phyloP scores from a whole-genome alignment of 2,329 filamentous ascomycete species.

The Xylariales sp. region DNA sequence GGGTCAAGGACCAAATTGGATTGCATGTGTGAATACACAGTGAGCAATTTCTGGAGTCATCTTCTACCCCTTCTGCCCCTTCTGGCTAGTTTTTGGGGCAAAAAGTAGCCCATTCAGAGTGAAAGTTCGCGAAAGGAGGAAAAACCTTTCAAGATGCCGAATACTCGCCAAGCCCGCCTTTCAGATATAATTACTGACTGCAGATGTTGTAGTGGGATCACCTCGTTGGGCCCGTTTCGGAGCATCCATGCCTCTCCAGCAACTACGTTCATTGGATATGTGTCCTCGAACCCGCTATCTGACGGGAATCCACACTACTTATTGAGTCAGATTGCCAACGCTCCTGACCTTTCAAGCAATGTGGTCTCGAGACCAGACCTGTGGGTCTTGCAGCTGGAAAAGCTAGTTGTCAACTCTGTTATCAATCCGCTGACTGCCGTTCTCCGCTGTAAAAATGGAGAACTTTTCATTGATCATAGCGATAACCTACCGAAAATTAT shows the following conservation, averaged over 20 bases:
- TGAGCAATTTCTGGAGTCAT: slow-evolving; percentile 53
- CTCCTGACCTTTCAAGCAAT: slow-evolving; percentile 38
- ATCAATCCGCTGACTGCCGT: slow-evolving; percentile 84
- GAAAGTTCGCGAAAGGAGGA: too few species aligned
- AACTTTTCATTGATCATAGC: slow-evolving; percentile 56
- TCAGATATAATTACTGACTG: too few species aligned
- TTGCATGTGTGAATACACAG: slow-evolving; percentile 61
- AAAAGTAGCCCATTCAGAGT: too few species aligned
- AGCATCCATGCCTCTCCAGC: slow-evolving; percentile 50
- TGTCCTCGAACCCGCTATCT: slow-evolving; percentile 27
- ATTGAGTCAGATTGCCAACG: slow-evolving; percentile 34
- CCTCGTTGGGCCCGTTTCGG: slow-evolving; percentile 41
- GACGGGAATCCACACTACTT: slow-evolving; percentile 29
- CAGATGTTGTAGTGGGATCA: too few species aligned
- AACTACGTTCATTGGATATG: slow-evolving; percentile 42
- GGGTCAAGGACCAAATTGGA: slow-evolving; percentile 57
- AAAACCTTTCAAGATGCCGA: too few species aligned
- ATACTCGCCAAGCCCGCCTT: too few species aligned
- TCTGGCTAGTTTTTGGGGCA: too few species aligned
- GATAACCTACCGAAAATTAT: slow-evolving; percentile 54
- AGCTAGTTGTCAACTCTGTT: slow-evolving; percentile 73
- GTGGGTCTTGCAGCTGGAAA: slow-evolving; percentile 71
- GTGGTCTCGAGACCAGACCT: slow-evolving; percentile 38
- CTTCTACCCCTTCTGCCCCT: too few species aligned
- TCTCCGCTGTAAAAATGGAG: slow-evolving; percentile 73